Percentiles rank a stretch among this genome's conserved stretches.
These are phyloP conservation scores for Sporothrix sp. DNA, from an alignment of 2,329 filamentous ascomycete species.

Conservation along the genomic window DNA sequence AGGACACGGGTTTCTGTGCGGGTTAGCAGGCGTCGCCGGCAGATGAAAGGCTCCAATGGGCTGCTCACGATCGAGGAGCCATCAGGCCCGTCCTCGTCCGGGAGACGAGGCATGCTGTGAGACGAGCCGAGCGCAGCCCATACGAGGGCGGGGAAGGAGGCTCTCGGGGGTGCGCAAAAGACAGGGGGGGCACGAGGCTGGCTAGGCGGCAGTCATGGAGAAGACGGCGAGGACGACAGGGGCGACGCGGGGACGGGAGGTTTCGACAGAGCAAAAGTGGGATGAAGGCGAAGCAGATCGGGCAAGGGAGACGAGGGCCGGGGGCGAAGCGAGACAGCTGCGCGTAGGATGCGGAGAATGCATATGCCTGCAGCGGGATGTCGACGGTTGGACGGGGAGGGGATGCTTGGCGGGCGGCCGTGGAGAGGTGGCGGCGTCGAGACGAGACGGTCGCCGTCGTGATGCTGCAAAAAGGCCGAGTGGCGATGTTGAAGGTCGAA, in stretches of 20 bases:
- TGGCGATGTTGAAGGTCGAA: too few relatives aligned
- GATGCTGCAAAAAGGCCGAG: background rate
- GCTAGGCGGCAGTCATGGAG: slow-evolving; percentile 19
- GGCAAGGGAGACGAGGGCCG: background rate
- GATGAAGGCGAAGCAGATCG: background rate
- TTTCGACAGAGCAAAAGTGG: background rate
- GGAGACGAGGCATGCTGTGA: slow-evolving; percentile 34
- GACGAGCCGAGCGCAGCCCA: slow-evolving; percentile 17
- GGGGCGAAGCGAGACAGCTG: background rate
- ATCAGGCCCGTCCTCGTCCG: slow-evolving; percentile 53
- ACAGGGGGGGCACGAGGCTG: slow-evolving; percentile 5
- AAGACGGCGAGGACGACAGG: background rate
- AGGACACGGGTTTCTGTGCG: slow-evolving; percentile 67
- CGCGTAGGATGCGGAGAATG: slow-evolving; percentile 6
- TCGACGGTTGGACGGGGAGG: background rate
- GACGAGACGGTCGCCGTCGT: background rate
- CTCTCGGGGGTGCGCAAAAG: background rate
- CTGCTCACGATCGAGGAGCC: slow-evolving; percentile 61
- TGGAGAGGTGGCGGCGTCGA: too few relatives aligned
- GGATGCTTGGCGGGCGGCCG: background rate
- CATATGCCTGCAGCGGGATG: slow-evolving; percentile 5
- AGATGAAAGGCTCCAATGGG: background rate
- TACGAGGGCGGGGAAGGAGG: background rate
- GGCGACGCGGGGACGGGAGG: background rate
- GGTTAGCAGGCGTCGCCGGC: background rate